These are phyloP conservation scores for Globisporangium mamillatum DNA, from an alignment of 352 stramenopile genomes.

Conservation along the genomic window DNA sequence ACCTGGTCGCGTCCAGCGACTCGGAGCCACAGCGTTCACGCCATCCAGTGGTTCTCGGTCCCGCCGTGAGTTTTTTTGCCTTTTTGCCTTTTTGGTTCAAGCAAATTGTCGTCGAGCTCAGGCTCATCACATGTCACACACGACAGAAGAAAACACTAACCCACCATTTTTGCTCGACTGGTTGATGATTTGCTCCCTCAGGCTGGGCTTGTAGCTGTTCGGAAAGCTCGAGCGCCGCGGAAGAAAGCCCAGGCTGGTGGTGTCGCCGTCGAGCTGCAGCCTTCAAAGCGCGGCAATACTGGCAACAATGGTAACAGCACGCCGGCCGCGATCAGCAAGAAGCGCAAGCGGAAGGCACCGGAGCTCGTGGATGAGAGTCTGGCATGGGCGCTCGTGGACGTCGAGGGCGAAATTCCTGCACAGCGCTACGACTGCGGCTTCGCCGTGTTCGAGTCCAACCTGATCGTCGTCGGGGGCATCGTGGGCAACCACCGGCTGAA, in stretches of 20 bases:
- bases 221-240: conserved; percentile 15
- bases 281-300: not conserved
- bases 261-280: not conserved
- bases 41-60: not conserved
- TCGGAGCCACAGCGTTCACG: conserved; percentile 16
- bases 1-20: conserved; percentile 43
- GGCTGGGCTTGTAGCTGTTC: conserved; percentile 8
- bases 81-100: not conserved
- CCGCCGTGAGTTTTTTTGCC: conserved; percentile 6
- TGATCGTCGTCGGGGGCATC: conserved; percentile 64
- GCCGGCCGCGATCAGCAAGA: conserved; percentile 11
- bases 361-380: conserved; percentile 30
- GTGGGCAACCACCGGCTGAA: conserved; percentile 55
- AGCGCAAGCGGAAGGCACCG: conserved; percentile 32
- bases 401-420: conserved; percentile 26
- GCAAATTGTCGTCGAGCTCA: not conserved
- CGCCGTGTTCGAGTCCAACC: conserved; percentile 30
- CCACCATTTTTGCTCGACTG: not conserved
- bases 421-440: conserved; percentile 58
- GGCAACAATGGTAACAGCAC: not conserved
- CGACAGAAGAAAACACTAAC: not conserved
- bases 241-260: not conserved
- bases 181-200: not conserved
- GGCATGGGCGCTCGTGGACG: conserved; percentile 33
- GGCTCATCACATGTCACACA: not conserved